These are phyloP conservation scores for Patellifolia procumbens DNA, from an alignment of 179 eudicot genomes.

Conservation along the genomic window DNA sequence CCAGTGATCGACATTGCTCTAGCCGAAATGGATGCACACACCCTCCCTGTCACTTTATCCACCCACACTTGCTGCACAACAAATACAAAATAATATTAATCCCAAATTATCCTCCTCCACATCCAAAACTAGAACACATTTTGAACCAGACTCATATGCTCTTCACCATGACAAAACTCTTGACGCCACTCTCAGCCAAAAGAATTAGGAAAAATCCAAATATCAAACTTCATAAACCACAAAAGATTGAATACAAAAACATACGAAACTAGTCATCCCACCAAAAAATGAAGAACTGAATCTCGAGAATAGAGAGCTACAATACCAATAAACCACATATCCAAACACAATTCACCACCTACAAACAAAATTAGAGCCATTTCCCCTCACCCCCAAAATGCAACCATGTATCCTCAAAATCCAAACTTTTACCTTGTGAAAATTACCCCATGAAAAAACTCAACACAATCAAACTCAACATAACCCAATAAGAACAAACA, in stretches of 20 bases:
- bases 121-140: neutral
- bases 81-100: conserved; percentile 23
- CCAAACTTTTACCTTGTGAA: too few species aligned
- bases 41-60: conserved; percentile 79
- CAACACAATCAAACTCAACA: neutral
- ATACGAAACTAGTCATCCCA: too few species aligned
- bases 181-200: neutral
- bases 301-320: too few species aligned
- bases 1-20: conserved; percentile 85
- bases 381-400: neutral
- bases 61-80: conserved; percentile 79
- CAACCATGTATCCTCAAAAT: too few species aligned
- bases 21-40: conserved; percentile 78
- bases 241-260: too few species aligned
- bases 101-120: neutral
- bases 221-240: neutral
- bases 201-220: neutral
- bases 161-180: neutral
- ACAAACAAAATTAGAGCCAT: neutral
- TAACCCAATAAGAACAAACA: neutral
- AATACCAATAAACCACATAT: too few species aligned
- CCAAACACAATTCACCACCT: too few species aligned
- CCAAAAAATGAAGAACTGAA: too few species aligned
- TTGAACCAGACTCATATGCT: neutral
- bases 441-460: neutral